Conservation (phyloP, 352 stramenopile genomes). For the Thalassiosira oceanica region DNA sequence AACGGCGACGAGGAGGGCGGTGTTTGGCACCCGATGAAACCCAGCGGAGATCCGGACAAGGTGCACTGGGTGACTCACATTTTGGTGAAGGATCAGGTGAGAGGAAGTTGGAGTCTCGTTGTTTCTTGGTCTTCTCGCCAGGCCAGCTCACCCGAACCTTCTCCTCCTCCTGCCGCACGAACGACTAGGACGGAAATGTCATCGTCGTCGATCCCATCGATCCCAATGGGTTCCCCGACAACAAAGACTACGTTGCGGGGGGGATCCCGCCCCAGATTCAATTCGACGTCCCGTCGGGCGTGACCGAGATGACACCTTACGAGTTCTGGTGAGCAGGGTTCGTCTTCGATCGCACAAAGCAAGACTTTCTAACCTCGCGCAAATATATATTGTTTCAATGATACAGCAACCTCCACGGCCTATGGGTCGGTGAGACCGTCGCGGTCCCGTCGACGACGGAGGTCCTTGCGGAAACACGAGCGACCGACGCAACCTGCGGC, state of each 20-base stretch:
- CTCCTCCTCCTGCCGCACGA: background rate
- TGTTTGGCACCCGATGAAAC: constrained; percentile 16
- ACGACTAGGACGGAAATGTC: constrained; percentile 30
- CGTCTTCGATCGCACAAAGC: too few relatives aligned
- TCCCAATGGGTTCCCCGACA: too few relatives aligned
- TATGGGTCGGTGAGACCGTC: constrained; percentile 16
- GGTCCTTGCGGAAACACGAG: background rate
- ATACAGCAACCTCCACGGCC: too few relatives aligned
- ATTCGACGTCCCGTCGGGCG: constrained; percentile 7
- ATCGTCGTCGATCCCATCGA: constrained; percentile 11
- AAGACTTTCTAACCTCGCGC: too few relatives aligned
- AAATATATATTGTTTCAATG: too few relatives aligned
- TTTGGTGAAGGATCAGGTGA: constrained; percentile 24
- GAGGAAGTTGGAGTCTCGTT: background rate
- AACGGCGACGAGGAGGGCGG: constrained; percentile 22
- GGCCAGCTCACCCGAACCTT: background rate
- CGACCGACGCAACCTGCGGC: too few relatives aligned
- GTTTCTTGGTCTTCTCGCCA: background rate
- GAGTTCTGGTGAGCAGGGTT: constrained; percentile 7
- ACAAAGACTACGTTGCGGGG: too few relatives aligned
- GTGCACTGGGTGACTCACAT: constrained; percentile 31
- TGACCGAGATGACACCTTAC: constrained; percentile 19
- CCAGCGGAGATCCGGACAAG: constrained; percentile 8
- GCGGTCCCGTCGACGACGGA: background rate
- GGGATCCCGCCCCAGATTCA: background rate